Evolutionary conservation across 805 yeast species (phyloP), one percentile per base, ranked within the genome.

Genomic region (Candida piceae): DNA sequence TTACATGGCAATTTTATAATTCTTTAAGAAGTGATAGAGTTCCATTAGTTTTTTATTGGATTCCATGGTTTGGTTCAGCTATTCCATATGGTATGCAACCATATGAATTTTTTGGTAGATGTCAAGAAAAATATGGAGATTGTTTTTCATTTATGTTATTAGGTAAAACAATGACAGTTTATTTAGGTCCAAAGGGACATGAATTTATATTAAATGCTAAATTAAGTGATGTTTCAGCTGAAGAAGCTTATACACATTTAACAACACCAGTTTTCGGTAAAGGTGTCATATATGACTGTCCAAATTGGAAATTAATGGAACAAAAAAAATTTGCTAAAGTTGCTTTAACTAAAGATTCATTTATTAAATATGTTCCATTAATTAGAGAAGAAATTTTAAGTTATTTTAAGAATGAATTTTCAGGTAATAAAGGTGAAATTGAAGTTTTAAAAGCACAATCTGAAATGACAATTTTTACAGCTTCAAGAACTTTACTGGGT

Each of bases 181-280:
- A 86, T 57, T 69, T 93, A 52, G 98, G 97, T 34, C 97, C 97
- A 51, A 85, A 85, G 64, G 98, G 98, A 49, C 96, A 93, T 63
- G 98, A 93, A 61, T 89, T 93, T 58, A 87, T 90, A 31, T 78
- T 93, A 50, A 93, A 93, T 63, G 86, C 96, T 29, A 89, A 85
- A 64, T 70, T 84, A 36, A 76, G 80, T 21, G 95, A 87, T 52
- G 97, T 89, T 17, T 80, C 88, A 33, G 98, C 98, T 32, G 97
- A 93, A 61, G 97, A 84, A 33, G 97, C 97, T 27, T 93, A 93
- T 67, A 73, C 81, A 44, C 96, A 89, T 59, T 73, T 93, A 63
- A 93, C 98, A n/a, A 90, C 97, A n/a, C 98, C 98, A 11, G 96
- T 88, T 12, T 93, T 93, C 51, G 98, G 98, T 52, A 79, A 88